Evolutionary conservation across 2,329 filamentous ascomycete genomes (phyloP).

Genomic region (Trichophaea hybrida): DNA sequence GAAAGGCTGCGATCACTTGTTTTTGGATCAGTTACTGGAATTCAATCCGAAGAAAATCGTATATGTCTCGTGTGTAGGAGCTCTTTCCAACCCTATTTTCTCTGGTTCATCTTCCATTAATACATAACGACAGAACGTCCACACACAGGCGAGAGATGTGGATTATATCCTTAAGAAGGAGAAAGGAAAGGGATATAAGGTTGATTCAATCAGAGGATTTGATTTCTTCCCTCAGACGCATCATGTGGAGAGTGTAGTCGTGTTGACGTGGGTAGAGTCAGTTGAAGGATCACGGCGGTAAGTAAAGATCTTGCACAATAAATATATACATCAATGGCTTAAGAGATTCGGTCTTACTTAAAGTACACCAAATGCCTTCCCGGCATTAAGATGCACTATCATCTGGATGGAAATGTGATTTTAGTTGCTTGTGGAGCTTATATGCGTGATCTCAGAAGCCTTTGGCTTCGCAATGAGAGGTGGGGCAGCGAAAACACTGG

Average conservation of each 20-base stretch:
- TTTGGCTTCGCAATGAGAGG: too few species aligned
- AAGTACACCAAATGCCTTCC: too few species aligned
- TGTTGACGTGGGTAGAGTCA: conserved; percentile 34
- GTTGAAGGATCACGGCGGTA: too few species aligned
- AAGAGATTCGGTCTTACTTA: too few species aligned
- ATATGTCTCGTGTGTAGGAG: conserved; percentile 72
- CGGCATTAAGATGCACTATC: too few species aligned
- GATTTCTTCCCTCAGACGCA: conserved; percentile 91
- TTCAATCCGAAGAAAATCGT: conserved; percentile 69
- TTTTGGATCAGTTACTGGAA: conserved; percentile 62
- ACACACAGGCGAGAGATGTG: conserved; percentile 89
- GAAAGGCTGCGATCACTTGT: conserved; percentile 81
- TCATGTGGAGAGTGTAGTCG: conserved; percentile 54
- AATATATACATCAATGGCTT: too few species aligned
- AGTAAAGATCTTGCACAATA: too few species aligned
- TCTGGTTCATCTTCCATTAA: not conserved
- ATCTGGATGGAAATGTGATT: too few species aligned
- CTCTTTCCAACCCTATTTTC: not conserved
- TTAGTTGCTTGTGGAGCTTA: too few species aligned
- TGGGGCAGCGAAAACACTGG: too few species aligned
- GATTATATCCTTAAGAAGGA: conserved; percentile 68
- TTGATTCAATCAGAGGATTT: conserved; percentile 83
- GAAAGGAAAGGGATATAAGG: conserved; percentile 48
- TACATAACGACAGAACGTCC: conserved; percentile 49
- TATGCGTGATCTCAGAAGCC: too few species aligned